Conservation (phyloP, 768 basidiomycete genomes). For the Agaricus bisporus region DNA sequence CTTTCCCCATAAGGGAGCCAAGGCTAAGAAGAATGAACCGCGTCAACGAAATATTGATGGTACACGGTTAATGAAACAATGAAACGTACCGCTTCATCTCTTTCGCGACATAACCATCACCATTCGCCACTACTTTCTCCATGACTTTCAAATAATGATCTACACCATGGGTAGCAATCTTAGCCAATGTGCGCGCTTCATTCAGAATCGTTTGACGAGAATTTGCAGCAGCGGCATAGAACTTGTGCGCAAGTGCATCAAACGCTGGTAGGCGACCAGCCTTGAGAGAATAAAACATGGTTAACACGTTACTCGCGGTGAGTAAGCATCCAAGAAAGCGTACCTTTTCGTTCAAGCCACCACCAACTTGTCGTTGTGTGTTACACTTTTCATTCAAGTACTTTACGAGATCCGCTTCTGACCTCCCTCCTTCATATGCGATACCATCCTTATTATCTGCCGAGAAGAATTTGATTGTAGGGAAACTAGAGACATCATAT, state of each 20-base stretch:
- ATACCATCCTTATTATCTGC: conserved; percentile 57
- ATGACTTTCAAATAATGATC: conserved; percentile 87
- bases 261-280: conserved; percentile 79
- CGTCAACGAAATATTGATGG: conserved; percentile 5
- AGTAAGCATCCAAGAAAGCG: no score
- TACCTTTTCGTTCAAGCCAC: conserved; percentile 71
- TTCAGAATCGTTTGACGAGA: conserved; percentile 57
- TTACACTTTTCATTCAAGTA: conserved; percentile 88
- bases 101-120: conserved; percentile 76
- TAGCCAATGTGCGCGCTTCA: conserved; percentile 53
- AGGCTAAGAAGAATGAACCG: conserved; percentile 39
- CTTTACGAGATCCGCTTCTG: conserved; percentile 67
- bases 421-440: conserved; percentile 64
- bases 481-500: conserved; percentile 78
- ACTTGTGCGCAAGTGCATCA: conserved; percentile 71
- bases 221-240: conserved; percentile 54
- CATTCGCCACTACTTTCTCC: conserved; percentile 73
- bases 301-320: no score
- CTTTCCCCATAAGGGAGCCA: conserved; percentile 70
- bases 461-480: conserved; percentile 94
- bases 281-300: conserved; percentile 27
- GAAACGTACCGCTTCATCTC: conserved; percentile 69
- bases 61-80: conserved; percentile 9
- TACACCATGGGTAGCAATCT: conserved; percentile 43
- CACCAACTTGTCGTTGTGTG: conserved; percentile 76